These are phyloP conservation scores for Aspergillus ellipticus DNA, from an alignment of 495 filamentous ascomycete genomes.

Conservation along the genomic window DNA sequence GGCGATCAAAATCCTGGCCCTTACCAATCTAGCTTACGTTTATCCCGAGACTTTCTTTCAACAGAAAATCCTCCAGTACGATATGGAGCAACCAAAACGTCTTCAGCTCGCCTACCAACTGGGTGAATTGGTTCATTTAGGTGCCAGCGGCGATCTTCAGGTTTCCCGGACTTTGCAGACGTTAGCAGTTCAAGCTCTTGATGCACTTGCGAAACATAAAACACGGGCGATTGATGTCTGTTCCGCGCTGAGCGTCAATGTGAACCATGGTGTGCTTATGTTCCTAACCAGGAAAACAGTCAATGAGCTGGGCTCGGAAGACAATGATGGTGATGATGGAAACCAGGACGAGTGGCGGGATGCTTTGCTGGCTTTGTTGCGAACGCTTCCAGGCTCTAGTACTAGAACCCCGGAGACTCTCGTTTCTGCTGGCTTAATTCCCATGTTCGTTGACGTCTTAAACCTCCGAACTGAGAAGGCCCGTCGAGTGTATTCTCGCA, in stretches of 20 bases:
- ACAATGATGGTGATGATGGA: slow-evolving; percentile 51
- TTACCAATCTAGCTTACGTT: slow-evolving; percentile 90
- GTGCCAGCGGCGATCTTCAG: slow-evolving; percentile 57
- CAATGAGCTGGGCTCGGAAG: slow-evolving; percentile 65
- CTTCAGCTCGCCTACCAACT: slow-evolving; percentile 91
- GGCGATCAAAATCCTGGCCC: slow-evolving; percentile 75
- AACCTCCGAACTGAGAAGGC: slow-evolving; percentile 78
- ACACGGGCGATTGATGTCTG: slow-evolving; percentile 74
- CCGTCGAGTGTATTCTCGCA: slow-evolving; percentile 72
- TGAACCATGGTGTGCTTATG: slow-evolving; percentile 94
- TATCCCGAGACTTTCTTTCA: slow-evolving; percentile 74
- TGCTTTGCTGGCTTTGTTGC: slow-evolving; percentile 74
- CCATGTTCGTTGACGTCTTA: slow-evolving; percentile 85
- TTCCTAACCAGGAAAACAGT: slow-evolving; percentile 89
- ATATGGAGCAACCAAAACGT: slow-evolving; percentile 84
- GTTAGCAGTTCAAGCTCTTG: slow-evolving; percentile 74
- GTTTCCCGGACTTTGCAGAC: slow-evolving; percentile 76
- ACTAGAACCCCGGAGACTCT: slow-evolving; percentile 69
- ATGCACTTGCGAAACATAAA: slow-evolving; percentile 76
- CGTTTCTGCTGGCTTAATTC: slow-evolving; percentile 80
- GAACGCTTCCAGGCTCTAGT: slow-evolving; percentile 66
- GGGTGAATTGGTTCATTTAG: slow-evolving; percentile 78
- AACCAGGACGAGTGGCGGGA: slow-evolving; percentile 85
- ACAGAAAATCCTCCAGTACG: slow-evolving; percentile 79
- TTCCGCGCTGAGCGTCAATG: slow-evolving; percentile 82